phyloP scores from a whole-genome alignment of 306 rosid species.

The Cicer pinnatifidum region DNA sequence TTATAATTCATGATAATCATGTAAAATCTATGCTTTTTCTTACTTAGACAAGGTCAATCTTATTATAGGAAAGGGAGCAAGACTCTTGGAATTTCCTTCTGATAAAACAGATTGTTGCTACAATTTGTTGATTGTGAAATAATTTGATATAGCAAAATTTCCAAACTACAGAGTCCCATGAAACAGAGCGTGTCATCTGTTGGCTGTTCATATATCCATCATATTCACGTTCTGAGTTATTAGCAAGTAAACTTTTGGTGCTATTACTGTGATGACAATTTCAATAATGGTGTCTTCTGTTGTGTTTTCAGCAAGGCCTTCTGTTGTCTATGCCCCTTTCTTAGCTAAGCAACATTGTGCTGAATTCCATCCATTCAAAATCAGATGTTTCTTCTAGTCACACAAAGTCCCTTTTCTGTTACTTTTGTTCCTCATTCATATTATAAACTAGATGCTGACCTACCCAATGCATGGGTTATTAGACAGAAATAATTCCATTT shows the following conservation, averaged over 20 bases:
- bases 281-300: neutral
- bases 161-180: neutral
- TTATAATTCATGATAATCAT: neutral
- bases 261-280: neutral
- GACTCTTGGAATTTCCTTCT: neutral
- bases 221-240: neutral
- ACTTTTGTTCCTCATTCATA: neutral
- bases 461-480: slow-evolving; percentile 11
- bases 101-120: neutral
- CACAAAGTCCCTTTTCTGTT: neutral
- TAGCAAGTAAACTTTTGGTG: neutral
- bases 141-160: neutral
- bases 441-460: neutral
- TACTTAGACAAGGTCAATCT: slow-evolving; percentile 7
- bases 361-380: neutral
- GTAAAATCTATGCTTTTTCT: neutral
- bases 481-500: neutral
- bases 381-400: neutral
- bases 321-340: neutral
- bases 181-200: neutral
- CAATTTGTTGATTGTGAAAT: neutral
- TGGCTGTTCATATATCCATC: neutral
- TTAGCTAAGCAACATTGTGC: neutral
- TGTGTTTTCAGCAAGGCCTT: neutral
- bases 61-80: neutral